Evolutionary conservation across 164 flowering plant species (phyloP).

Genomic region (Pachysandra terminalis): DNA sequence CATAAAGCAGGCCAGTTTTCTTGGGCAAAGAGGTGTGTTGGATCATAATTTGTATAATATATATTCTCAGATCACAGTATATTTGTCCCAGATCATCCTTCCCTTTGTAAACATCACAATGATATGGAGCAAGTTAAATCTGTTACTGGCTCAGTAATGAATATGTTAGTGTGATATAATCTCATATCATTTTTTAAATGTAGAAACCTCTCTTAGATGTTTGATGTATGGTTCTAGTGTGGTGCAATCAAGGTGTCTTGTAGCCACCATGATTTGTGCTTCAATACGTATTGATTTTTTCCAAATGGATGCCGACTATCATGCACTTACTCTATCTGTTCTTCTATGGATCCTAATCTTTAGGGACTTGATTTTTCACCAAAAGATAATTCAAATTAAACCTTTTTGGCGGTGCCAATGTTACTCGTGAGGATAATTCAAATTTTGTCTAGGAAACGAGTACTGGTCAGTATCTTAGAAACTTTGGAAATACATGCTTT

Average conservation of each 20-base stretch:
- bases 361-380: no score
- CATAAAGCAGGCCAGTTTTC: constrained; percentile 95
- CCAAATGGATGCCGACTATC: no score
- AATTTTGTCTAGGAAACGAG: no score
- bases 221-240: not conserved
- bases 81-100: not conserved
- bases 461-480: no score
- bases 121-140: not conserved
- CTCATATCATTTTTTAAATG: not conserved
- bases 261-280: not conserved
- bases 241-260: not conserved
- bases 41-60: no score
- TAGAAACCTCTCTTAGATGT: not conserved
- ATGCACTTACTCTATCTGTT: no score
- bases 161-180: not conserved
- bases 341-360: no score
- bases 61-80: no score
- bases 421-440: no score
- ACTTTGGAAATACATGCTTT: no score
- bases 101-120: not conserved
- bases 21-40: constrained; percentile 77
- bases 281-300: not conserved
- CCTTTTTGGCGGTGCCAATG: no score
- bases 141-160: not conserved
- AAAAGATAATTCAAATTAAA: no score